Base-by-base conservation (phyloP, 495 filamentous ascomycete genomes). In the Oleoguttula mirabilis region DNA sequence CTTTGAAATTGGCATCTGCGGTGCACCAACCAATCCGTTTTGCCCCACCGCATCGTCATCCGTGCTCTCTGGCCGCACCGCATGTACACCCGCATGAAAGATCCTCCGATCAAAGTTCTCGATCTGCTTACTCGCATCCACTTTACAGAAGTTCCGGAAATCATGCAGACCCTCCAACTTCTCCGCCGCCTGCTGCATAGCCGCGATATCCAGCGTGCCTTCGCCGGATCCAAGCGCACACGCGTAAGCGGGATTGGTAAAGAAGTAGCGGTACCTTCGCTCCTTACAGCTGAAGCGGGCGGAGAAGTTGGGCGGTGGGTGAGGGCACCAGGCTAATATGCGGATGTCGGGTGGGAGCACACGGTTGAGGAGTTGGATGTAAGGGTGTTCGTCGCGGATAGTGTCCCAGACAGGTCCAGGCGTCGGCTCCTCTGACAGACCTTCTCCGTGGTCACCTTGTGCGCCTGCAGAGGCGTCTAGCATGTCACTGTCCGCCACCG, bases 71-170 rank as follows among this genome's bases (percentile, higher is more conserved):
- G 8, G 34, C 20, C 20, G 4, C 10, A 40, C 23, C 23, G 79
- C 70, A 41, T 81, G 77, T 47, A 98, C 83, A 55, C 78, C 73
- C 3, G 82, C 71, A 54, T 79, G 73, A 55, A 76, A 82, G 43
- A 98, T 82, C 12, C 73, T 69, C 12, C 90, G 68, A 51, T 75
- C 62, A 48, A 88, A 98, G 50, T 82, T 85, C 16, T 76, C 72
- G 43, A 93, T 78, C 52, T 92, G 82, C 65, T 94, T 95, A 50
- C 66, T 73, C 0, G 76, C 67, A 63, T 98, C 92, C 27, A 94
- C 61, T 58, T 88, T 88, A 69, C 88, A 95, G 64, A 96, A 88
- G 57, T 98, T 98, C 10, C 90, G 76, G 65, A 96, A 96, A 62
- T 98, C 92, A 64, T 95, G 85, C 19, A 73, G 54, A 8, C 90